Evolutionary conservation across 1,284 basidiomycete species (phyloP).

Genomic region (Ganoderma resinaceum): DNA sequence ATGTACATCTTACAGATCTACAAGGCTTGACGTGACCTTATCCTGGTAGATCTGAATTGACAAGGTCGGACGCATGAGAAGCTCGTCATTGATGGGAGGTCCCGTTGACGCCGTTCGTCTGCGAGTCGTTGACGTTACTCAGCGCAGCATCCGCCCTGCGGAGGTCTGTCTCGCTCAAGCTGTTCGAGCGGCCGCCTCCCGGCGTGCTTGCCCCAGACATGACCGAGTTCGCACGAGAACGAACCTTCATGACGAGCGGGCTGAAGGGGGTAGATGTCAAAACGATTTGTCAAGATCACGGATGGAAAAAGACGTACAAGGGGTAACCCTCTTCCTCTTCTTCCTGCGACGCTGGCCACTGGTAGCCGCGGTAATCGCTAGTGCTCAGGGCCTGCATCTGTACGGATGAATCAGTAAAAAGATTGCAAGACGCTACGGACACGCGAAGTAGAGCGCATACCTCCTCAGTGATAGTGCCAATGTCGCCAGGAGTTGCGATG

Average conservation of each 20-base stretch:
- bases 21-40: background rate
- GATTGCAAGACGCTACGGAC: too few relatives aligned
- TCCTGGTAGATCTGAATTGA: background rate
- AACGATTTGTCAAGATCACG: background rate
- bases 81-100: constrained; percentile 29
- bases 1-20: constrained; percentile 2
- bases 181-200: constrained; percentile 77
- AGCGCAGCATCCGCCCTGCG: constrained; percentile 86
- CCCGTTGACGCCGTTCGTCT: constrained; percentile 39
- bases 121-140: constrained; percentile 60
- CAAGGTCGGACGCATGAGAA: too few relatives aligned
- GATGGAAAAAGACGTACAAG: constrained; percentile 60
- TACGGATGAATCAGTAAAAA: background rate
- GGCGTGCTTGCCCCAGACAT: constrained; percentile 91
- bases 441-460: constrained; percentile 42
- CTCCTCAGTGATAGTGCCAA: constrained; percentile 95
- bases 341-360: constrained; percentile 66
- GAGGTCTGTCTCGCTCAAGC: constrained; percentile 85
- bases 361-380: constrained; percentile 87
- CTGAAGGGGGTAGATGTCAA: constrained; percentile 42
- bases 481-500: constrained; percentile 88
- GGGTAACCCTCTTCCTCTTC: constrained; percentile 94
- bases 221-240: constrained; percentile 85
- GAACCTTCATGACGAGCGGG: constrained; percentile 91
- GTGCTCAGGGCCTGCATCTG: constrained; percentile 88